Base-by-base conservation (phyloP, 805 yeast species). In the Nakazawaea ishiwadae region DNA sequence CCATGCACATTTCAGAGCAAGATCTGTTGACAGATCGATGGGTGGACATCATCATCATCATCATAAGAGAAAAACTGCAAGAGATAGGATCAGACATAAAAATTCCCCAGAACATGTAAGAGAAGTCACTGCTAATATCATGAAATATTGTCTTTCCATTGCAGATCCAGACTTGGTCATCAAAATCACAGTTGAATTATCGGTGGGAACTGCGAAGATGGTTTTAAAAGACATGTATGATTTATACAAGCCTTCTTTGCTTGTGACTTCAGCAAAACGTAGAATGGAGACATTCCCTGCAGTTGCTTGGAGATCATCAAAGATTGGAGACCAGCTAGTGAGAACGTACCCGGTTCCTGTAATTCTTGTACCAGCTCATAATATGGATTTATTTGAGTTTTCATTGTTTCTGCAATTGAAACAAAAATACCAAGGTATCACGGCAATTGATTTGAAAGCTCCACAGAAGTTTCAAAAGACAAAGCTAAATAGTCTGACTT, bases 271-370 rank as follows among this genome's bases (percentile, higher is more conserved):
- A 11, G 70, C 81, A 1, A 48, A 50, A 35, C 18, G 45, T 5
- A 53, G 51, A 15, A 46, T 51, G 5, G 56, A 52, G 32, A 58
- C 73, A 31, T 29, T 34, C 14, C 45, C 45, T 1, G 78, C 79
- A 1, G 60, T 66, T 14, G 79, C 83, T 2, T 77, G 88, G 84
- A 62, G 62, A 31, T 74, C 84, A 4, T 72, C 81, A 23, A 75
- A 82, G 48, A 59, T 83, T 30, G 72, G 84, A 18, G 86, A 81
- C 53, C 62, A 85, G 37, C 63, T 81, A 35, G 83, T 82, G 21
- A 79, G 77, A 51, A 75, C 73, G 51, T 79, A 71, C 49, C 78
- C 81, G 4, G 69, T 81, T 12, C 89, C 90, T 0, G 73, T 79
- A n/a, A 68, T 82, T 18, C 73, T 81, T 37, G 81, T 77, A 0